Evolutionary conservation across 371 early-diverging fungal species (phyloP).

Genomic region (Mucor velutinosus): DNA sequence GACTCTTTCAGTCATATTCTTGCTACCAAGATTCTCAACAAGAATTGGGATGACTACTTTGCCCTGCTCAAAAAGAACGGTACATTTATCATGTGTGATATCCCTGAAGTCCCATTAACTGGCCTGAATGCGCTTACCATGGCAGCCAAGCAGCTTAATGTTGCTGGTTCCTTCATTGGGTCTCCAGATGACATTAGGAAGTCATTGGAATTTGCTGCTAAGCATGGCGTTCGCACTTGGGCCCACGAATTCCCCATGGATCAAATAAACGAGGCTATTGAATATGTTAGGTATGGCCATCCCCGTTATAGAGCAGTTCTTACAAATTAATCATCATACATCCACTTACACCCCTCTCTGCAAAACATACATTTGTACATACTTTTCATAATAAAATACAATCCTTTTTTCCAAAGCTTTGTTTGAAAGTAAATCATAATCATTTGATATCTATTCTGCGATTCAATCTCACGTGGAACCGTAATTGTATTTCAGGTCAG

Average conservation of each 20-base stretch:
- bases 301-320: conserved; percentile 28
- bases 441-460: background rate
- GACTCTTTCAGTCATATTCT: conserved; percentile 28
- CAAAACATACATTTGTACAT: background rate
- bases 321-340: conserved; percentile 6
- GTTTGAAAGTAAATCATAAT: background rate
- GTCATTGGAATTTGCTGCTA: conserved; percentile 66
- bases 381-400: background rate
- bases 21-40: conserved; percentile 49
- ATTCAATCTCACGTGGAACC: background rate
- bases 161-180: conserved; percentile 73
- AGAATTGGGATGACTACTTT: conserved; percentile 38
- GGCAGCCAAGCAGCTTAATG: conserved; percentile 42
- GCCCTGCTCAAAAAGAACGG: conserved; percentile 34
- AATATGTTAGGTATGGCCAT: conserved; percentile 23
- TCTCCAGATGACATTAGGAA: conserved; percentile 48
- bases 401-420: background rate
- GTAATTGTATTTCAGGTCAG: too few relatives aligned
- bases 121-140: conserved; percentile 29
- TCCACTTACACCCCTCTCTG: background rate
- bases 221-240: conserved; percentile 62
- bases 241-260: conserved; percentile 61
- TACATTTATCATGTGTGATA: conserved; percentile 58
- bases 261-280: conserved; percentile 29
- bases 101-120: conserved; percentile 58